Conservation (phyloP, 2,329 filamentous ascomycete genomes). For the Albophoma yamanashiensis region DNA sequence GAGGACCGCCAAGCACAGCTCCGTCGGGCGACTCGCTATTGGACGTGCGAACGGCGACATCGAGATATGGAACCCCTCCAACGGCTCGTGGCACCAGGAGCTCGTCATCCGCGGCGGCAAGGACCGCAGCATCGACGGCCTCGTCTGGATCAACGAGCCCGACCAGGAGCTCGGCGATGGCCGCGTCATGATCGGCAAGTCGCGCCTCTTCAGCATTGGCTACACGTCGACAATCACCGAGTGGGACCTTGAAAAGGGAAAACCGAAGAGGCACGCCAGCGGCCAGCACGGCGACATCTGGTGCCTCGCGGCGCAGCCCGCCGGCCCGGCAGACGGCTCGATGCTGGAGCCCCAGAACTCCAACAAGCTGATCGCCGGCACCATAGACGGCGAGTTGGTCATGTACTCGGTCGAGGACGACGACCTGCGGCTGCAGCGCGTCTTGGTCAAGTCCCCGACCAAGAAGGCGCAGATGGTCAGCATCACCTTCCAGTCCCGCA, state of each 20-base stretch:
- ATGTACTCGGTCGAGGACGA: slow-evolving; percentile 79
- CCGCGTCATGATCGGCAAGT: slow-evolving; percentile 53
- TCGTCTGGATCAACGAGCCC: slow-evolving; percentile 85
- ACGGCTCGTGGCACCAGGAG: slow-evolving; percentile 83
- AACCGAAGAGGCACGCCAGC: slow-evolving; percentile 70
- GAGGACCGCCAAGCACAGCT: slow-evolving; percentile 34
- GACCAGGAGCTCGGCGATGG: slow-evolving; percentile 57
- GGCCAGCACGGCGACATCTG: slow-evolving; percentile 95
- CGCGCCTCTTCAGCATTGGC: slow-evolving; percentile 91
- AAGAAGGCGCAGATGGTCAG: slow-evolving; percentile 87
- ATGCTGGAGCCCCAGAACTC: slow-evolving; percentile 22
- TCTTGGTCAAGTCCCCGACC: slow-evolving; percentile 64
- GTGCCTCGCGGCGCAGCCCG: slow-evolving; percentile 85
- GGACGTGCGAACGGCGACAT: slow-evolving; percentile 92
- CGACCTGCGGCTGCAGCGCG: slow-evolving; percentile 68
- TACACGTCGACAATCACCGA: slow-evolving; percentile 89
- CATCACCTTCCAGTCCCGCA: slow-evolving; percentile 77
- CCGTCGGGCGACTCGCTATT: slow-evolving; percentile 67
- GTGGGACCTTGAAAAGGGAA: slow-evolving; percentile 78
- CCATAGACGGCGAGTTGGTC: slow-evolving; percentile 81
- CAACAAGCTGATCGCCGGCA: slow-evolving; percentile 69
- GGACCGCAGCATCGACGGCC: slow-evolving; percentile 77
- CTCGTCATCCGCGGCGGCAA: slow-evolving; percentile 72
- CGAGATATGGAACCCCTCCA: slow-evolving; percentile 90
- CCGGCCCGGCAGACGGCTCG: slow-evolving; percentile 6